Conservation (phyloP, 2,329 filamentous ascomycete species). For the Talaromyces verruculosus region DNA sequence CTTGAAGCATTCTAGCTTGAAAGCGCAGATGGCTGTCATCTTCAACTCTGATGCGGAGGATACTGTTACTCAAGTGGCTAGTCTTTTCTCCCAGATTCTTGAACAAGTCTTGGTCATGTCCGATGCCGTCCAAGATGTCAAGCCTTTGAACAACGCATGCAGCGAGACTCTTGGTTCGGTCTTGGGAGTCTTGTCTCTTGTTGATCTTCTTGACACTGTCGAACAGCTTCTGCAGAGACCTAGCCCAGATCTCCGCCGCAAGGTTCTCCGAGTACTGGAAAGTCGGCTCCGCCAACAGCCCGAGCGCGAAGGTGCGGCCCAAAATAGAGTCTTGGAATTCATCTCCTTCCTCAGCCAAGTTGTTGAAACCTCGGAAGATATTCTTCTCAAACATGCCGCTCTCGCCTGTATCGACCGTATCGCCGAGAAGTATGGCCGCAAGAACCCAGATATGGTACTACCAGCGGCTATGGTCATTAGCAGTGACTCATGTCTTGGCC, state of each 20-base stretch:
- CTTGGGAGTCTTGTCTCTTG: constrained; percentile 80
- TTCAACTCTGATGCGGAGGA: constrained; percentile 47
- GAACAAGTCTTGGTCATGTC: constrained; percentile 66
- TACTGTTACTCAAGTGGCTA: constrained; percentile 64
- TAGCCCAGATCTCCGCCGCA: constrained; percentile 72
- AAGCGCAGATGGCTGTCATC: constrained; percentile 39
- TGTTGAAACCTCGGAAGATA: constrained; percentile 69
- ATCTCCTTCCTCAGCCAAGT: constrained; percentile 75
- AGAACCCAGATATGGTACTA: constrained; percentile 74
- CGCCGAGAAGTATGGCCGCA: constrained; percentile 91
- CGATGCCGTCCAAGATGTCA: constrained; percentile 48
- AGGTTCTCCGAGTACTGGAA: constrained; percentile 78
- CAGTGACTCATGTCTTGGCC: constrained; percentile 72
- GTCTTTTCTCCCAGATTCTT: constrained; percentile 67
- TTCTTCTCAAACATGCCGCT: constrained; percentile 77
- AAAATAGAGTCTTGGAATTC: constrained; percentile 72
- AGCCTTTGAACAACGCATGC: constrained; percentile 43
- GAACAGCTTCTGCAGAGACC: constrained; percentile 76
- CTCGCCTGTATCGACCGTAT: constrained; percentile 91
- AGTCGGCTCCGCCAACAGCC: constrained; percentile 72
- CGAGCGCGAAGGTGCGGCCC: constrained; percentile 66
- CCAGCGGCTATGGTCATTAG: constrained; percentile 75
- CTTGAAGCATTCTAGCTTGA: constrained; percentile 44
- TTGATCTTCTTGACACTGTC: constrained; percentile 85
- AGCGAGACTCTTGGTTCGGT: constrained; percentile 74